phyloP scores from a whole-genome alignment of 1,139 yeast species.

The Saccharomycopsis crataegensis region DNA sequence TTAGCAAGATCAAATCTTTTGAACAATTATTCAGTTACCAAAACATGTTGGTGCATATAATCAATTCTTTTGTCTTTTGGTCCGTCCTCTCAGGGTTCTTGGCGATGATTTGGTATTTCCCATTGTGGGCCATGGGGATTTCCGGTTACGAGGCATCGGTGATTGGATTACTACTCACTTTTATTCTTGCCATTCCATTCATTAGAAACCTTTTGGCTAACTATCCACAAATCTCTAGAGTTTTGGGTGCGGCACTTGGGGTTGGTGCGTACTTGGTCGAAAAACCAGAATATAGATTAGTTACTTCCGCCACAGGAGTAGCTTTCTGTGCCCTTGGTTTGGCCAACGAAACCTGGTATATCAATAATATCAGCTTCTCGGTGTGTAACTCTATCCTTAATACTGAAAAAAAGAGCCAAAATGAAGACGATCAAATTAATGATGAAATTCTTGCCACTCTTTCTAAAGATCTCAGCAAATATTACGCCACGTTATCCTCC shows the following conservation, averaged over 20 bases:
- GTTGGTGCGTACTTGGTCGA: conserved; percentile 65
- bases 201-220: conserved; percentile 35
- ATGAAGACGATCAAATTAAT: conserved; percentile 5
- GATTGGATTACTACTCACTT: conserved; percentile 49
- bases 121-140: conserved; percentile 96
- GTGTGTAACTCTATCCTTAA: neutral
- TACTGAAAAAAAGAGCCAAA: neutral
- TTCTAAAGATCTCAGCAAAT: conserved; percentile 20
- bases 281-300: conserved; percentile 62
- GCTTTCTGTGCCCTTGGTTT: conserved; percentile 57
- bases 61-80: conserved; percentile 76
- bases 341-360: conserved; percentile 48
- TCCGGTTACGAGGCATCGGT: conserved; percentile 85
- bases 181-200: conserved; percentile 49
- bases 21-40: conserved; percentile 27
- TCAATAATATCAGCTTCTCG: conserved; percentile 31
- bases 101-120: conserved; percentile 92
- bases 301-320: conserved; percentile 60
- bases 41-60: conserved; percentile 39
- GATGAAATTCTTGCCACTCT: conserved; percentile 8
- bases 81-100: conserved; percentile 72
- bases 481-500: conserved; percentile 55
- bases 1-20: conserved; percentile 12
- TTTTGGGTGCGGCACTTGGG: conserved; percentile 58
- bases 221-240: conserved; percentile 42